These are phyloP conservation scores for Beta vulgaris DNA, from an alignment of 148 eudicot genomes.

Conservation along the genomic window DNA sequence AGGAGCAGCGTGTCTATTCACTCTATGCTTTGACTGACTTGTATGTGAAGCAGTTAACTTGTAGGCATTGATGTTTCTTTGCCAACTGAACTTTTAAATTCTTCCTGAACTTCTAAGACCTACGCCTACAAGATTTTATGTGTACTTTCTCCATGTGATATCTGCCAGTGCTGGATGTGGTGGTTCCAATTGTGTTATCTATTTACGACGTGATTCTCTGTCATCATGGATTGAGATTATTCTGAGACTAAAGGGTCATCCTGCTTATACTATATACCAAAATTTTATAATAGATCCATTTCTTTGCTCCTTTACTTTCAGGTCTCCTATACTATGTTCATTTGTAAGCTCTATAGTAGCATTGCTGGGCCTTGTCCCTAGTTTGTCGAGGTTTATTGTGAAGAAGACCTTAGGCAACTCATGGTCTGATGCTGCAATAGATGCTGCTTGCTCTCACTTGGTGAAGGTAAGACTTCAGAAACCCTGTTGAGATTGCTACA, in stretches of 20 bases:
- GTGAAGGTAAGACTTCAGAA: conserved; percentile 47
- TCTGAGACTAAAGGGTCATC: neutral
- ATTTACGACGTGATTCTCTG: no score
- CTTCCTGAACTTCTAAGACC: neutral
- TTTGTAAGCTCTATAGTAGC: conserved; percentile 52
- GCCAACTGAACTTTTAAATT: neutral
- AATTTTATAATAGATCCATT: conserved; percentile 9
- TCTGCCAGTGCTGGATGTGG: neutral
- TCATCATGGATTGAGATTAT: neutral
- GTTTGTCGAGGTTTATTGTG: conserved; percentile 48
- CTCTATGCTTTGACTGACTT: neutral
- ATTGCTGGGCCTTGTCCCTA: conserved; percentile 56
- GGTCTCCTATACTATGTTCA: conserved; percentile 45
- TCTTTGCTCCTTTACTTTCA: conserved; percentile 31
- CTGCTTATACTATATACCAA: neutral
- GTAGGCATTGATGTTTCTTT: neutral
- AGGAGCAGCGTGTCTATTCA: neutral
- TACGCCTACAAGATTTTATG: neutral
- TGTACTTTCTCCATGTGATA: neutral
- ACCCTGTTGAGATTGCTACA: no score
- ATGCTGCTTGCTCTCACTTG: conserved; percentile 56
- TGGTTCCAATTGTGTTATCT: no score
- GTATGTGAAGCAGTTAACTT: neutral
- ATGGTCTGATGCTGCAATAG: conserved; percentile 73
- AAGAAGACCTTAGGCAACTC: conserved; percentile 58